Evolutionary conservation across 768 basidiomycete species (phyloP).

Genomic region (Podaxis sp.): DNA sequence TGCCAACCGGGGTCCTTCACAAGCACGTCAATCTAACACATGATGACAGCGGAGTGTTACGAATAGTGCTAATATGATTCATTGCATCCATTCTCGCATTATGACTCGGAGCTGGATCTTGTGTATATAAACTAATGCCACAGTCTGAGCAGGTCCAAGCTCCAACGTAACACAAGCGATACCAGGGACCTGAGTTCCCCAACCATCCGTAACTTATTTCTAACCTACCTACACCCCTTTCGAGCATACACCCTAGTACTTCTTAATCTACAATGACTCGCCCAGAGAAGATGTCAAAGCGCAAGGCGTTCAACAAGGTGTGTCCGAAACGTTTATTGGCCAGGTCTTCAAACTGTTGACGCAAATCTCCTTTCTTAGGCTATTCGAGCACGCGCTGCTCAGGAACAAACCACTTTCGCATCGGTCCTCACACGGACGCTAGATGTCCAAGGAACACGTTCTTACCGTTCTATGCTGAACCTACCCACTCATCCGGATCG

Average conservation of each 20-base stretch:
- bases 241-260: not conserved
- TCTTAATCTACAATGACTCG: constrained; percentile 6
- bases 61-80: not conserved
- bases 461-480: constrained; percentile 6
- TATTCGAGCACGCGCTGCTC: constrained; percentile 6
- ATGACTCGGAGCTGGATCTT: constrained; percentile 3
- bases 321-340: not conserved
- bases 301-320: constrained; percentile 11
- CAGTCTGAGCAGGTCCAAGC: not conserved
- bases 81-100: not conserved
- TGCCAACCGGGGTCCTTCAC: not conserved
- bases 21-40: not conserved
- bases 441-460: not conserved
- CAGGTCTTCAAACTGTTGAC: not conserved
- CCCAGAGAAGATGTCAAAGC: constrained; percentile 9
- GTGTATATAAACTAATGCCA: not conserved
- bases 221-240: not conserved
- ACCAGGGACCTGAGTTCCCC: not conserved
- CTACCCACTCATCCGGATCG: constrained; percentile 1
- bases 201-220: not conserved
- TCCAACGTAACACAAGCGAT: not conserved
- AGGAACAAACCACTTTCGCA: constrained; percentile 7
- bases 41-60: not conserved
- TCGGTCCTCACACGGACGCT: constrained; percentile 1
- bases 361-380: not conserved